Percentiles rank a stretch among this genome's conserved stretches.
phyloP scores from a whole-genome alignment of 2,329 filamentous ascomycete species.

The Hymenoscyphus fraxineus region DNA sequence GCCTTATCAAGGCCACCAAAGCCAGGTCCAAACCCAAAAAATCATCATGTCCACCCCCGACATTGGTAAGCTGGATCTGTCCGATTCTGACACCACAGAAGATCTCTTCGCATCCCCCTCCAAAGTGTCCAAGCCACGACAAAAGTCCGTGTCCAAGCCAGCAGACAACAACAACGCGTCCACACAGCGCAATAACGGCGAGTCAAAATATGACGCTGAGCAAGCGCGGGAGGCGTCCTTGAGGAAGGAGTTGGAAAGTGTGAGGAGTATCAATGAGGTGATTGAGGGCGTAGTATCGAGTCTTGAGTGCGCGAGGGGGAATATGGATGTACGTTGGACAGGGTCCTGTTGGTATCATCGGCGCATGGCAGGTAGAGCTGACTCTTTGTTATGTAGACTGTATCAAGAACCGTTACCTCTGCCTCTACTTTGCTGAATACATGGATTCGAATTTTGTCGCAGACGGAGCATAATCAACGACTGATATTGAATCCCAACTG shows the following conservation, averaged over 20 bases:
- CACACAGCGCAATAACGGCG: slow-evolving; percentile 36
- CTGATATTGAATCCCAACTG: slow-evolving; percentile 83
- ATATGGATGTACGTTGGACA: slow-evolving; percentile 63
- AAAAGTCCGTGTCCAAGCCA: slow-evolving; percentile 19
- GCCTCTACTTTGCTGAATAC: slow-evolving; percentile 88
- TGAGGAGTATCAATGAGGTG: slow-evolving; percentile 81
- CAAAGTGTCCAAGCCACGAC: slow-evolving; percentile 32
- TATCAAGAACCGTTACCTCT: slow-evolving; percentile 78
- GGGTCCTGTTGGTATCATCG: neutral
- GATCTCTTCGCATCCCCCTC: slow-evolving; percentile 57
- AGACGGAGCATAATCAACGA: slow-evolving; percentile 96
- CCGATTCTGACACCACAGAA: slow-evolving; percentile 50
- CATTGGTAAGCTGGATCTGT: slow-evolving; percentile 49
- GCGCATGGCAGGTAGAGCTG: slow-evolving; percentile 6
- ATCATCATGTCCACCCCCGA: slow-evolving; percentile 40
- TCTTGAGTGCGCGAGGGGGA: slow-evolving; percentile 66
- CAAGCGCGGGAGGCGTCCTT: slow-evolving; percentile 71
- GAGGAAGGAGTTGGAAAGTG: slow-evolving; percentile 73
- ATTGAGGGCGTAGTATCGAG: slow-evolving; percentile 76
- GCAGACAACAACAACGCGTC: slow-evolving; percentile 29
- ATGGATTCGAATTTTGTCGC: slow-evolving; percentile 92
- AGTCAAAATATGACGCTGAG: slow-evolving; percentile 57
- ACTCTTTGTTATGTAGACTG: slow-evolving; percentile 53
- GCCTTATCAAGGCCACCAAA: neutral
- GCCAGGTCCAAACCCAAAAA: slow-evolving; percentile 2